Base-by-base conservation (phyloP, 2,329 filamentous ascomycete species). In the Alternaria sp. region DNA sequence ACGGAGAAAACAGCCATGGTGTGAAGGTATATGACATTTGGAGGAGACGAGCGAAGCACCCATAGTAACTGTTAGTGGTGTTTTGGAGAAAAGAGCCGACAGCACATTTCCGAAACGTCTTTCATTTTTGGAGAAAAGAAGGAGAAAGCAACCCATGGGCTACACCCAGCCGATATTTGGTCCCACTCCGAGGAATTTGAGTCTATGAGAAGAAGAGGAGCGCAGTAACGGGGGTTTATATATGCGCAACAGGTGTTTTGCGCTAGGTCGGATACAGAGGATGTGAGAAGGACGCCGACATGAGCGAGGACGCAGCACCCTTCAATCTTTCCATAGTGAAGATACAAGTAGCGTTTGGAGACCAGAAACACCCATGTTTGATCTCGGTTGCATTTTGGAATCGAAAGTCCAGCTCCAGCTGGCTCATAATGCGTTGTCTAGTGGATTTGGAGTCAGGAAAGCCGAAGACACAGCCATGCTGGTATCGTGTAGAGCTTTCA, bases 291-390 rank as follows among this genome's bases (percentile, higher is more conserved):
- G 37, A 11, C 5, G 8, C 37, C 1, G 37, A 41, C n/a, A 41
- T 41, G 2, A 5, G 1, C 33, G 0, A 3, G 15, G 4, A 4
- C 15, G 0, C 2, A n/a, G 1, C 0, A n/a, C 8, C 2, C 0
- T 10, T 37, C 15, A 5, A 2, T n/a, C 8, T 37, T 37, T 37
- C 33, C 33, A 37, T 37, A 9, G 4, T 15, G 33, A 2, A n/a
- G n/a, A 0, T 41, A n/a, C 0, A 41, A 1, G 0, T 41, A 41
- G 0, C 33, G 2, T 41, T 41, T 11, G 9, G 37, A 41, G 37
- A 11, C 37, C 15, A 41, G 37, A 41, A 41, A 41, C 15, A 41
- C 33, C 15, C 33, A 41, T 15, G n/a, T n/a, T n/a, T n/a, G n/a
- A n/a, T n/a, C n/a, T n/a, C n/a, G n/a, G n/a, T n/a, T n/a, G n/a